These are phyloP conservation scores for Groenewaldozyma salmanticensis DNA, from an alignment of 805 yeast genomes.

Conservation along the genomic window DNA sequence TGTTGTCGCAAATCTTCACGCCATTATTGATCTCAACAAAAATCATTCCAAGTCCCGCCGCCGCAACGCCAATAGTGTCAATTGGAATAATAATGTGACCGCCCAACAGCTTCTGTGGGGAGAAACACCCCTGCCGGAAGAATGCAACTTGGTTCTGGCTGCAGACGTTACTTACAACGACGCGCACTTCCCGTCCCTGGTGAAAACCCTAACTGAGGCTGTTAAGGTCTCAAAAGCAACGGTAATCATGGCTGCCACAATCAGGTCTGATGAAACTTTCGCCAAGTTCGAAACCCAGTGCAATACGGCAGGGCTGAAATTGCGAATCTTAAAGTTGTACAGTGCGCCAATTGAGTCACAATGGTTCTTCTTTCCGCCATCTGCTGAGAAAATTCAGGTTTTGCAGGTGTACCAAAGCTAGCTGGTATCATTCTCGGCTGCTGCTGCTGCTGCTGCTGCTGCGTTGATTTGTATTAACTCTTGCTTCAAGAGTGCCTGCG, in stretches of 20 bases:
- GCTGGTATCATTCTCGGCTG: not conserved
- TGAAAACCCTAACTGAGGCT: conserved; percentile 32
- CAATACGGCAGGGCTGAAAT: conserved; percentile 12
- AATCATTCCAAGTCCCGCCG: not conserved
- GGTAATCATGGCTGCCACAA: conserved; percentile 59
- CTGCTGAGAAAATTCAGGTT: conserved; percentile 14
- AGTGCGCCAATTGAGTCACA: not conserved
- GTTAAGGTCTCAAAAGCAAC: conserved; percentile 13
- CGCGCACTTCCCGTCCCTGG: conserved; percentile 43
- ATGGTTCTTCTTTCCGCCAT: conserved; percentile 14
- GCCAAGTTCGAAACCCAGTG: conserved; percentile 34
- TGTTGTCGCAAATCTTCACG: conserved; percentile 38
- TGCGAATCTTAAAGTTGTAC: conserved; percentile 8
- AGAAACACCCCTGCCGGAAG: conserved; percentile 8
- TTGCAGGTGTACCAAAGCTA: conserved; percentile 2
- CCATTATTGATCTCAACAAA: conserved; percentile 39
- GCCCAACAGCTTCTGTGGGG: conserved; percentile 16
- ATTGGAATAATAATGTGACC: conserved; percentile 4
- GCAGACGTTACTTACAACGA: conserved; percentile 87
- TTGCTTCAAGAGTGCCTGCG: too few relatives aligned
- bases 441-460: not conserved
- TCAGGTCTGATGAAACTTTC: conserved; percentile 51
- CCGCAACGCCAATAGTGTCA: too few relatives aligned
- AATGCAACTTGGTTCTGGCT: conserved; percentile 43
- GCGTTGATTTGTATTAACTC: not conserved